Base-by-base conservation (phyloP, 768 basidiomycete genomes). In the Tylopilus plumbeoviolaceoides region DNA sequence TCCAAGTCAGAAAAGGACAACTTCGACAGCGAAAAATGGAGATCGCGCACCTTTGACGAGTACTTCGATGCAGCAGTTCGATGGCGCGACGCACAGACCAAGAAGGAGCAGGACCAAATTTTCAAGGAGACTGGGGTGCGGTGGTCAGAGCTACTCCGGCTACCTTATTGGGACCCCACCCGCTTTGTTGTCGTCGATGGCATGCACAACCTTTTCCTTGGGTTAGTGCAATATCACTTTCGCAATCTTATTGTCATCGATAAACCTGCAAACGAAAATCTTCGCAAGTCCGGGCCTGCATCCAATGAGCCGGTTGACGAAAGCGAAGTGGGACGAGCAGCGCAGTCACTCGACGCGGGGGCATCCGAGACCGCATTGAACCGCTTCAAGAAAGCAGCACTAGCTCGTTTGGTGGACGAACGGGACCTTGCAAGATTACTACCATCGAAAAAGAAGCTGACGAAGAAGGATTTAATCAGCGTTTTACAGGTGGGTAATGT, bases 151-250 rank as follows among this genome's bases (percentile, higher is more conserved):
- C 49, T 74, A 0, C 57, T 69, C 14, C 44, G 55, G 4, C 62
- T 76, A 6, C 68, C 70, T 0, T 75, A 75, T 56, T 75, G 69
- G 64, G 57, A 73, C 36, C 65, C 65, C 6, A 63, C 62, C 4
- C 41, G 21, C 1, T 68, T 62, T 30, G 42, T 63, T 0, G 62
- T 70, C 0, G 57, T 73, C n/a, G 72, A 77, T 41, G 50, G 64
- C 2, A 76, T 76, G 73, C 74, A 76, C 33, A 63, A 65, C n/a
- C 54, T 75, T 3, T 64, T 67, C 47, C 60, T 75, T 17, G 21
- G 54, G 12, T 20, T 57, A 2, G 23, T 38, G 1, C 51, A 57
- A 18, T 41, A 39, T 27, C 55, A 59, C 25, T 59, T 59, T 3
- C 33, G 49, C 11, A 28, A 54, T 9, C 49, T 59, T 0, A 41